phyloP scores from a whole-genome alignment of 805 yeast species.

The Saturnispora zaruensis region DNA sequence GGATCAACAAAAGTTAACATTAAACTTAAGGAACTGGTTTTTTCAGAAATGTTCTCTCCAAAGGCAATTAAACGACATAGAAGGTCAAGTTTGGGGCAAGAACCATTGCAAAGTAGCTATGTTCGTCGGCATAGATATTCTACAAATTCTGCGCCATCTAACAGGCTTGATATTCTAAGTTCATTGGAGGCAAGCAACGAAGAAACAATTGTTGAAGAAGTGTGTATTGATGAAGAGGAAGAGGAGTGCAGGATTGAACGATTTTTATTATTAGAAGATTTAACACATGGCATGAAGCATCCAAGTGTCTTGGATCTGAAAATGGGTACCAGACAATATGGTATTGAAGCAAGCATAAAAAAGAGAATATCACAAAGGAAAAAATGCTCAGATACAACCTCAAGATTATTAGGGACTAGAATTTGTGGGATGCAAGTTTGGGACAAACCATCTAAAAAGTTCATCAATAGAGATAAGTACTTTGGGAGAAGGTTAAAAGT shows the following conservation, averaged over 20 bases:
- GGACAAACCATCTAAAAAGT: constrained; percentile 39
- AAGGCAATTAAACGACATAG: constrained; percentile 14
- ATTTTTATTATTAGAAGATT: constrained; percentile 81
- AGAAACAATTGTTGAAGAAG: constrained; percentile 14
- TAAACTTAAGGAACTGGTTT: constrained; percentile 60
- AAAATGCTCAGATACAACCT: constrained; percentile 78
- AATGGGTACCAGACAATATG: constrained; percentile 98
- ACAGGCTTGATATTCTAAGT: constrained; percentile 16
- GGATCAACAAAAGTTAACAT: constrained; percentile 66
- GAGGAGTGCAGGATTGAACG: constrained; percentile 46
- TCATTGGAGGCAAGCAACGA: constrained; percentile 9
- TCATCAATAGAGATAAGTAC: constrained; percentile 77
- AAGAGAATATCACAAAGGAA: constrained; percentile 73
- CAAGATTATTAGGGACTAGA: constrained; percentile 76
- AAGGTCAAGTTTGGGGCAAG: constrained; percentile 7
- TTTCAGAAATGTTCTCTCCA: constrained; percentile 66
- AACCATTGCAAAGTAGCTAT: constrained; percentile 9
- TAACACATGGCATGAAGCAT: constrained; percentile 69
- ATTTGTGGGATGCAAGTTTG: constrained; percentile 93
- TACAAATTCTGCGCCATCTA: constrained; percentile 15
- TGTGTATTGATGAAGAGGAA: constrained; percentile 6
- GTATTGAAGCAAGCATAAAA: constrained; percentile 72
- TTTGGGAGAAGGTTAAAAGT: constrained; percentile 72
- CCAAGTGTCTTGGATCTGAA: constrained; percentile 93
- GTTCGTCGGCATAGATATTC: constrained; percentile 23